phyloP scores from a whole-genome alignment of 1,139 yeast species.

The Pichia sp. region DNA sequence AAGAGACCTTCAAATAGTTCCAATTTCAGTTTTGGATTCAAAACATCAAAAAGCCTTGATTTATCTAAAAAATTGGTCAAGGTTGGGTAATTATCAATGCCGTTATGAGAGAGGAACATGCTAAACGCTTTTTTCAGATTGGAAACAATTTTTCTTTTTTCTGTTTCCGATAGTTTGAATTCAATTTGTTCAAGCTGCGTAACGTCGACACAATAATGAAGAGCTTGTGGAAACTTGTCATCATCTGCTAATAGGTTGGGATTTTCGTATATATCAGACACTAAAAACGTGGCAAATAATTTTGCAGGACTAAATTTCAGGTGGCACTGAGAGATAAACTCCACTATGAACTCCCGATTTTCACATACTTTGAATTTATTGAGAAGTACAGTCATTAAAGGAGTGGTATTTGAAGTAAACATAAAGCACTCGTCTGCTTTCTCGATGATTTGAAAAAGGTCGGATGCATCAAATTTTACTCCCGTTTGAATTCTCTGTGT shows the following conservation, averaged over 20 bases:
- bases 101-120: background rate
- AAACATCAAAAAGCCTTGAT: background rate
- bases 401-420: background rate
- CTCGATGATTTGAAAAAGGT: background rate
- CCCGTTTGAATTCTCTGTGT: slow-evolving; percentile 9
- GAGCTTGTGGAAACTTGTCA: slow-evolving; percentile 8
- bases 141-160: slow-evolving; percentile 3
- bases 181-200: slow-evolving; percentile 5
- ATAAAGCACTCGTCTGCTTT: slow-evolving; percentile 3
- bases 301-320: slow-evolving; percentile 8
- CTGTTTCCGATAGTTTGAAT: background rate
- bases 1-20: background rate
- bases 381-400: slow-evolving; percentile 4
- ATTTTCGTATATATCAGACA: slow-evolving; percentile 13
- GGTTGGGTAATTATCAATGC: background rate
- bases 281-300: slow-evolving; percentile 10
- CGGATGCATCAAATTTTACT: background rate
- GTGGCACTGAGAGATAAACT: slow-evolving; percentile 10
- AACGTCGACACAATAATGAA: slow-evolving; percentile 12
- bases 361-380: slow-evolving; percentile 6
- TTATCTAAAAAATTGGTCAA: background rate
- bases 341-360: slow-evolving; percentile 7
- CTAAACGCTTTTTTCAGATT: slow-evolving; percentile 2
- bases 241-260: background rate
- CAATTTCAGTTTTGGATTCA: background rate